phyloP scores from a whole-genome alignment of 2,329 filamentous ascomycete genomes.

The Rhinocladiella similis region DNA sequence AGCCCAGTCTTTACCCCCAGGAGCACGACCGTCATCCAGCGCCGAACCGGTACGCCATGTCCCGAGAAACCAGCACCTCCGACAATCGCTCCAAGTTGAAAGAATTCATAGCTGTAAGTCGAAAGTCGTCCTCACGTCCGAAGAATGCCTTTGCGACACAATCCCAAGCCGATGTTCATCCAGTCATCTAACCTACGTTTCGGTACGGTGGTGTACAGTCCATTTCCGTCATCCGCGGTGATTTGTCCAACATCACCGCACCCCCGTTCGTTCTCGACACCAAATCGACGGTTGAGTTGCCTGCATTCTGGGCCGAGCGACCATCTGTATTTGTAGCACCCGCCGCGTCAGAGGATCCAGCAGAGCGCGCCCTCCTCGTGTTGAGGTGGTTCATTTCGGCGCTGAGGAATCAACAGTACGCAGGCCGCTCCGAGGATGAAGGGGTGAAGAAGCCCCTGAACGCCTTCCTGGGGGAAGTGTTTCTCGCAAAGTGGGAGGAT shows the following conservation, averaged over 20 bases:
- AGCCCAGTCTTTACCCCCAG: too few species aligned
- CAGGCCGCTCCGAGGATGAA: constrained; percentile 30
- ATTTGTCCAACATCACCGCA: constrained; percentile 76
- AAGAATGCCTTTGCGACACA: too few species aligned
- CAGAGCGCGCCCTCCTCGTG: constrained; percentile 82
- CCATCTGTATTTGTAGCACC: constrained; percentile 78
- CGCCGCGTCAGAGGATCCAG: constrained; percentile 73
- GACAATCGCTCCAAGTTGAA: constrained; percentile 33
- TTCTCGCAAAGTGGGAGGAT: constrained; percentile 26
- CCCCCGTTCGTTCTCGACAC: constrained; percentile 80
- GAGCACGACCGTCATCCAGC: too few species aligned
- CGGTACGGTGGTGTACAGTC: constrained; percentile 43
- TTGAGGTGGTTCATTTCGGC: constrained; percentile 95
- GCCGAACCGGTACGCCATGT: constrained; percentile 5
- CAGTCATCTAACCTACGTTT: too few species aligned
- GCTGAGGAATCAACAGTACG: constrained; percentile 72
- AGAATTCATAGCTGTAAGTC: constrained; percentile 32
- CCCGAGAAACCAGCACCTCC: constrained; percentile 1
- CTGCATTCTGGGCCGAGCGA: constrained; percentile 79
- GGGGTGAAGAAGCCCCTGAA: constrained; percentile 31
- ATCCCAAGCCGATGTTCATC: background rate
- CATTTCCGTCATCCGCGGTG: constrained; percentile 78
- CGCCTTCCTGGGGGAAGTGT: constrained; percentile 28
- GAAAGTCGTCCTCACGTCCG: background rate
- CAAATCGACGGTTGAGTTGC: constrained; percentile 77